phyloP scores from a whole-genome alignment of 139 green algal species.

The Ettlia oleoabundans region DNA sequence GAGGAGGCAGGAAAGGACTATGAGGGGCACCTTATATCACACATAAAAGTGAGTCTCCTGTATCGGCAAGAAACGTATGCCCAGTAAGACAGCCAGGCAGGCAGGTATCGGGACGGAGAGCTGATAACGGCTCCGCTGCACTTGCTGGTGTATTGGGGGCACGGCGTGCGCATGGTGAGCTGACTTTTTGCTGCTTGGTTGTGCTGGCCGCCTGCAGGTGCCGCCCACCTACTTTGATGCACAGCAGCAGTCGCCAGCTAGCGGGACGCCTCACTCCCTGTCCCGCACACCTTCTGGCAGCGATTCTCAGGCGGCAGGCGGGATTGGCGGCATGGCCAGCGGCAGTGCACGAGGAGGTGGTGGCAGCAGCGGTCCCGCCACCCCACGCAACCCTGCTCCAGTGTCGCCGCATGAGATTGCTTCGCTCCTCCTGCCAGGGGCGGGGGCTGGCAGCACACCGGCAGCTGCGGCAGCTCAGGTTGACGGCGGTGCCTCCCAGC shows the following conservation, averaged over 20 bases:
- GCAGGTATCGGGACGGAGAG: too few relatives aligned
- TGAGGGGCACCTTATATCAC: conserved; percentile 80
- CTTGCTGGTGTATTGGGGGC: too few relatives aligned
- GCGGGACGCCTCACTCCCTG: conserved; percentile 9
- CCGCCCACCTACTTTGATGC: conserved; percentile 41
- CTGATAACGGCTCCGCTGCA: too few relatives aligned
- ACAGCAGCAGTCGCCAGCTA: conserved; percentile 31
- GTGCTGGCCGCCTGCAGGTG: background rate
- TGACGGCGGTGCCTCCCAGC: background rate
- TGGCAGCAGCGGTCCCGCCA: background rate
- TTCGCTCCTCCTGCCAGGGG: conserved; percentile 13
- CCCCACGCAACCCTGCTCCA: background rate
- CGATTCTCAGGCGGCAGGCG: background rate
- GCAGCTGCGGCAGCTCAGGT: background rate
- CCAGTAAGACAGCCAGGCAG: too few relatives aligned
- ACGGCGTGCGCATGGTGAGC: too few relatives aligned
- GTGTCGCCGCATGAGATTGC: conserved; percentile 9
- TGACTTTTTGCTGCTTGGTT: too few relatives aligned
- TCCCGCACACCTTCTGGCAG: conserved; percentile 11
- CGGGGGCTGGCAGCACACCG: background rate
- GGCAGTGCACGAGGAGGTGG: too few relatives aligned
- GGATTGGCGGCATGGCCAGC: background rate
- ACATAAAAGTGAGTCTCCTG: conserved; percentile 64
- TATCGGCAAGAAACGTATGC: too few relatives aligned
- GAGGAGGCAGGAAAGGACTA: conserved; percentile 41